A percentile compares a stretch with the other conserved stretches of the same genome.
Evolutionary conservation across 23 red algal genomes (phyloP).

Genomic region (Gracilaria vermiculophylla): DNA sequence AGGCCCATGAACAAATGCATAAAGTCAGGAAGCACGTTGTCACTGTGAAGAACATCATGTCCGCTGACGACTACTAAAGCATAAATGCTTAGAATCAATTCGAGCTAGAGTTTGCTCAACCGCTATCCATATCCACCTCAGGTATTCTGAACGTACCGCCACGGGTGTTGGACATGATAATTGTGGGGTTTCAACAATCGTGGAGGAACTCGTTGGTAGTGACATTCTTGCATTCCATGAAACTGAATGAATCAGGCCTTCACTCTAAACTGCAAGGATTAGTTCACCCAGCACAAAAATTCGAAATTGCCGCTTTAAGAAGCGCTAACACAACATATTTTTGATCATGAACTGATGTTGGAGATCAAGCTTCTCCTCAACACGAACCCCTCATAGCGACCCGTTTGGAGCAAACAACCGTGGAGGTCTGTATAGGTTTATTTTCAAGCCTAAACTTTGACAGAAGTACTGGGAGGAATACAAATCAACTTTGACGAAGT

Average conservation of each 20-base stretch:
- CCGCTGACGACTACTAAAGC: constrained; percentile 30
- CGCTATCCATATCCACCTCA: background rate
- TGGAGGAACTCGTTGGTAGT: background rate
- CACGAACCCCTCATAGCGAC: too few relatives aligned
- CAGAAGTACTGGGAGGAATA: too few relatives aligned
- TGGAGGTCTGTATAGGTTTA: too few relatives aligned
- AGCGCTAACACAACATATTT: too few relatives aligned
- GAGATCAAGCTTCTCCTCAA: too few relatives aligned
- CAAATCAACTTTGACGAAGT: too few relatives aligned
- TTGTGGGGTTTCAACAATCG: background rate
- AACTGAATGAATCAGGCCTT: background rate
- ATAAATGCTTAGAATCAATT: background rate
- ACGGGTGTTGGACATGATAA: background rate
- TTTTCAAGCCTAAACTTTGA: too few relatives aligned
- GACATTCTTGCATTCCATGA: background rate
- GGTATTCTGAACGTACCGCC: background rate
- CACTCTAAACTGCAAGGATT: too few relatives aligned
- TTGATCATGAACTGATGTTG: too few relatives aligned
- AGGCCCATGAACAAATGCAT: constrained; percentile 13
- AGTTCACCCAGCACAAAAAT: too few relatives aligned
- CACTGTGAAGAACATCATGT: constrained; percentile 18
- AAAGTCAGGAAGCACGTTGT: constrained; percentile 8
- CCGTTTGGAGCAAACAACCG: too few relatives aligned
- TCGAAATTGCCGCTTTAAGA: too few relatives aligned
- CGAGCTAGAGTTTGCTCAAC: background rate